These are phyloP conservation scores for Penicillium longicatenatum DNA, from an alignment of 495 filamentous ascomycete genomes.

Conservation along the genomic window DNA sequence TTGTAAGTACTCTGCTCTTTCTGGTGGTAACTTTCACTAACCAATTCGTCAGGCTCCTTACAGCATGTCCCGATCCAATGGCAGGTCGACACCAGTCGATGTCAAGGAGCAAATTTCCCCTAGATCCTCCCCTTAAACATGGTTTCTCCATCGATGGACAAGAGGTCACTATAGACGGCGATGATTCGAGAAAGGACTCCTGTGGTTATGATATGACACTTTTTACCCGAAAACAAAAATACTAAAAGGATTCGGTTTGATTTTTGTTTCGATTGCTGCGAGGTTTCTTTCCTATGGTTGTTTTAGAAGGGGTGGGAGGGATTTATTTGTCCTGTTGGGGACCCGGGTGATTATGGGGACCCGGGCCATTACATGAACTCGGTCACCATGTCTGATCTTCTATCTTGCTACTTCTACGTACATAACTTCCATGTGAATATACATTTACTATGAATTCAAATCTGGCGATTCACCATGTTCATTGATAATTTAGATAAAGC, in stretches of 20 bases:
- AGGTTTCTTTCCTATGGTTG: conserved; percentile 22
- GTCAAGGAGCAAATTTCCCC: conserved; percentile 20
- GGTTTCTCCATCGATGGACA: neutral
- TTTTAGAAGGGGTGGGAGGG: conserved; percentile 16
- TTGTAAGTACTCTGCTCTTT: conserved; percentile 60
- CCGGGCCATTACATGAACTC: conserved; percentile 9
- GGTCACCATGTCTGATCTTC: conserved; percentile 7
- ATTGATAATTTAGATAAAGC: neutral
- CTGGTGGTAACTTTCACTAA: conserved; percentile 11
- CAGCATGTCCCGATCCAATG: conserved; percentile 48
- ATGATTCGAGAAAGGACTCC: neutral
- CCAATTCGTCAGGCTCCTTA: conserved; percentile 44
- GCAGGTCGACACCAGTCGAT: conserved; percentile 44
- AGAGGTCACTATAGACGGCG: neutral
- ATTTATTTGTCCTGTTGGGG: conserved; percentile 8
- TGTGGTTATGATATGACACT: too few relatives aligned
- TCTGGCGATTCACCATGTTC: neutral
- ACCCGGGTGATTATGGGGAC: neutral
- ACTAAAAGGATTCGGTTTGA: conserved; percentile 6
- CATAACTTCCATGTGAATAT: conserved; percentile 17
- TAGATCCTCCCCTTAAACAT: neutral
- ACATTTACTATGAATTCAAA: conserved; percentile 9
- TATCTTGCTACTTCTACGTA: conserved; percentile 10
- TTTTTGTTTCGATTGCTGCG: conserved; percentile 1
- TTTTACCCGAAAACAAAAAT: neutral